phyloP scores from a whole-genome alignment of 257 asterid species.

The Knoxia roxburghii region DNA sequence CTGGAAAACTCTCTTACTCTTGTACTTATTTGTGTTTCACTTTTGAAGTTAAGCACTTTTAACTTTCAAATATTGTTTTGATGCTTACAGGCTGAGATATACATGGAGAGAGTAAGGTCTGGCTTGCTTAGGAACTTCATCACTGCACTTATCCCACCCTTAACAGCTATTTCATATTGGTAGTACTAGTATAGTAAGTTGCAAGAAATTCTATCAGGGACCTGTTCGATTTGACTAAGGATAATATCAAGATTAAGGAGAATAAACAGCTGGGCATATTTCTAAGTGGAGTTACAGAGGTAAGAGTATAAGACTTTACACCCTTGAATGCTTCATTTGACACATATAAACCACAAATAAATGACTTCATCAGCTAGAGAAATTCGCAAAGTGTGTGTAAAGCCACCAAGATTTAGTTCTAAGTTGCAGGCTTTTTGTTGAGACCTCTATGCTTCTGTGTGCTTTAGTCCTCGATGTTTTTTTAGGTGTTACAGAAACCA shows the following conservation, averaged over 20 bases:
- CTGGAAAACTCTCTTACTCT: constrained; percentile 7
- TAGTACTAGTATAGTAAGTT: constrained; percentile 1
- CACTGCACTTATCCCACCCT: constrained; percentile 13
- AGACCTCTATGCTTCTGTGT: neutral
- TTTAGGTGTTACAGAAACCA: neutral
- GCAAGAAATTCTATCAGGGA: constrained; percentile 41
- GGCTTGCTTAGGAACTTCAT: constrained; percentile 20
- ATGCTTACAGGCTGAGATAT: constrained; percentile 68
- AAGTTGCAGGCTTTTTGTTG: neutral
- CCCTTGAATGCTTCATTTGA: neutral
- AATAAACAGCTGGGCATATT: constrained; percentile 28
- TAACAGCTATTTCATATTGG: neutral
- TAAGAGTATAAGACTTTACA: neutral
- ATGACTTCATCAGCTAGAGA: neutral
- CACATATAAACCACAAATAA: neutral
- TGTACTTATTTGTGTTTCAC: constrained; percentile 9
- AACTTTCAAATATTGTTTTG: constrained; percentile 13
- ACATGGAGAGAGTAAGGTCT: constrained; percentile 87
- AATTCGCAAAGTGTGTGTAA: neutral
- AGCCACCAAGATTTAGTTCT: neutral
- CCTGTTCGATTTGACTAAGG: constrained; percentile 77
- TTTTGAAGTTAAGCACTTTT: constrained; percentile 10
- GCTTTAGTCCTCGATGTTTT: neutral
- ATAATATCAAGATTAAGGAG: constrained; percentile 74
- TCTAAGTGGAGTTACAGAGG: constrained; percentile 10